Evolutionary conservation across 129 eudicot species (phyloP), one percentile per base, ranked within the genome.

Genomic region (Helichrysum umbraculigerum): DNA sequence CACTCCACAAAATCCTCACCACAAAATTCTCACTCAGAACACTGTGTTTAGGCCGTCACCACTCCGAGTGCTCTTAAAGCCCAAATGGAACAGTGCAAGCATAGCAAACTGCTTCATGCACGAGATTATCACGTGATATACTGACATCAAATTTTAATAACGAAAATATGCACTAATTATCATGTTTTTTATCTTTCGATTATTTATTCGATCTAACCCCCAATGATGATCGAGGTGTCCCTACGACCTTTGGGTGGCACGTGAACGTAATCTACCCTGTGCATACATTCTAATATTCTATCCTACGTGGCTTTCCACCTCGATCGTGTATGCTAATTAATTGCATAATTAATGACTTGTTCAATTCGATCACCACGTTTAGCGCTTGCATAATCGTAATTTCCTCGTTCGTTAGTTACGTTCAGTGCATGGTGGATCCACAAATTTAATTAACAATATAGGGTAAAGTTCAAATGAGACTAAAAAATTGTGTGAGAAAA

Each of bases 61-160:
- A n/a, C n/a, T n/a, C n/a, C 28, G 28, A 25, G 1, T 25, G 28
- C 0, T 25, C 32, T 28, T 35, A 19, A 65, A 50, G 12, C 69
- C 79, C 74, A 79, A 79, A 29, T 65, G 69, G 61, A 70, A 74
- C 61, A 69, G 69, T 60, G 70, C 76, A 81, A 77, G 84, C 63
- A 63, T 73, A 73, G 83, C 73, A 66, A 81, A 41, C 34, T 54
- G 79, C 21, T 28, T 65, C 78, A 68, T 73, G 74, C 90, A 80
- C 61, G 90, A 78, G 84, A 50, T 68, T 11, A 82, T 74, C 89
- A 88, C 86, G 92, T 83, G 92, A 76, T 77, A 0, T 42, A 51
- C 92, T 83, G 87, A 85, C 87, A 82, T 17, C 12, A 25, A 65
- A 51, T 34, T 71, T 60, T 70, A 30, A 61, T 58, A 62, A 62